These are phyloP conservation scores for Geranomyces michiganensis DNA, from an alignment of 192 early-diverging fungal genomes.

Conservation along the genomic window DNA sequence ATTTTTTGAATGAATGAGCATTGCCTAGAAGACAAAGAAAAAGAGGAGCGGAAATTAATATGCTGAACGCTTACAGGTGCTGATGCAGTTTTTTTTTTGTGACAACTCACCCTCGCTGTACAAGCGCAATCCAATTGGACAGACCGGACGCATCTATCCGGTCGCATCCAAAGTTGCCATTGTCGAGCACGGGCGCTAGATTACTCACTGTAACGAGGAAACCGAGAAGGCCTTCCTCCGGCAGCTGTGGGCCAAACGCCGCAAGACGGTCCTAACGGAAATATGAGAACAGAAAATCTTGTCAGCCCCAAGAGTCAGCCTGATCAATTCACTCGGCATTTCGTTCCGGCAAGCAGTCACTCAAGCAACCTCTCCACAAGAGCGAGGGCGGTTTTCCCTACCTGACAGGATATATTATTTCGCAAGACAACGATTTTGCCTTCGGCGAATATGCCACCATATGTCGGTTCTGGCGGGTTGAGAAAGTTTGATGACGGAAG, in stretches of 20 bases:
- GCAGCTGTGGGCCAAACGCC: conserved; percentile 81
- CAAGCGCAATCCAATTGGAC: conserved; percentile 75
- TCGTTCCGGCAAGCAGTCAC: no score
- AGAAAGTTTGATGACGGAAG: background rate
- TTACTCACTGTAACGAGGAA: conserved; percentile 61
- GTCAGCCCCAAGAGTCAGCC: background rate
- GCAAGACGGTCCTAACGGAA: conserved; percentile 65
- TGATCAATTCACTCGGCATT: no score
- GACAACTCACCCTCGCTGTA: conserved; percentile 82
- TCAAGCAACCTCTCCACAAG: no score
- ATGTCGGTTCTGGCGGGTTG: conserved; percentile 10
- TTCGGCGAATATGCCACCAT: conserved; percentile 10
- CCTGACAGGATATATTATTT: conserved; percentile 25
- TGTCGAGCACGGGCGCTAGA: conserved; percentile 54
- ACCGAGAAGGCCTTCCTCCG: conserved; percentile 72
- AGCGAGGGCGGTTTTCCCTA: no score
- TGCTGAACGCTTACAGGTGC: no score
- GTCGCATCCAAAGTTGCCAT: conserved; percentile 55
- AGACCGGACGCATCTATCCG: background rate
- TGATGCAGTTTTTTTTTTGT: no score
- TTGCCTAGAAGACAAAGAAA: conserved; percentile 21
- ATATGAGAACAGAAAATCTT: background rate
- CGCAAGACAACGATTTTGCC: conserved; percentile 15
- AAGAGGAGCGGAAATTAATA: background rate
- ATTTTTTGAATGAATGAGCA: conserved; percentile 93